Percentiles rank a stretch among this genome's conserved stretches.
Conservation (phyloP, 345 rosid genomes). For the Salix dunnii region DNA sequence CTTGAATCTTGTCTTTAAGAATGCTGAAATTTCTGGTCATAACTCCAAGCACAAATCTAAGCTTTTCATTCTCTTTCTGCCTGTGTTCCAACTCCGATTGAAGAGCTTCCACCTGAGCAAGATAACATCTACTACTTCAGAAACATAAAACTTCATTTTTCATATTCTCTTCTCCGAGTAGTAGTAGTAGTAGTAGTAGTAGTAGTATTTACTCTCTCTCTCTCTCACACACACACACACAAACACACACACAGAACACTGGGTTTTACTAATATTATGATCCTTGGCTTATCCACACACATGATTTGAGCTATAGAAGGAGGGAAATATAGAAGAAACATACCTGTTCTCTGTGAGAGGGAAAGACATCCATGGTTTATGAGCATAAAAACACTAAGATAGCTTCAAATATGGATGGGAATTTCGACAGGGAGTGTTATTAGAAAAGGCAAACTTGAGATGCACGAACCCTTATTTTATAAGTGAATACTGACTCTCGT, state of each 20-base stretch:
- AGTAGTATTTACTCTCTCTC: no score
- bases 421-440: background rate
- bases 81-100: slow-evolving; percentile 29
- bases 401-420: no score
- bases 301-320: no score
- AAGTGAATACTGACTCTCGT: background rate
- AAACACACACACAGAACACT: no score
- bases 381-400: no score
- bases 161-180: no score
- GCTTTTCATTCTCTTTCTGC: slow-evolving; percentile 40
- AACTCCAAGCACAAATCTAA: slow-evolving; percentile 33
- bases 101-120: slow-evolving; percentile 25
- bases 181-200: no score
- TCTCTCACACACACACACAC: no score
- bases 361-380: slow-evolving; percentile 1
- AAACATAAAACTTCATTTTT: no score
- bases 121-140: background rate
- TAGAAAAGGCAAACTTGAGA: background rate
- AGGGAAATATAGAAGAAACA: no score
- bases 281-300: no score
- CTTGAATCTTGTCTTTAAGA: slow-evolving; percentile 26
- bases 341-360: slow-evolving; percentile 10
- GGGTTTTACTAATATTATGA: no score
- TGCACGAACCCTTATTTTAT: background rate
- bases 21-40: slow-evolving; percentile 28